Conservation (phyloP, 176 grass and related monocot genomes). For the Zoysia pacifica region DNA sequence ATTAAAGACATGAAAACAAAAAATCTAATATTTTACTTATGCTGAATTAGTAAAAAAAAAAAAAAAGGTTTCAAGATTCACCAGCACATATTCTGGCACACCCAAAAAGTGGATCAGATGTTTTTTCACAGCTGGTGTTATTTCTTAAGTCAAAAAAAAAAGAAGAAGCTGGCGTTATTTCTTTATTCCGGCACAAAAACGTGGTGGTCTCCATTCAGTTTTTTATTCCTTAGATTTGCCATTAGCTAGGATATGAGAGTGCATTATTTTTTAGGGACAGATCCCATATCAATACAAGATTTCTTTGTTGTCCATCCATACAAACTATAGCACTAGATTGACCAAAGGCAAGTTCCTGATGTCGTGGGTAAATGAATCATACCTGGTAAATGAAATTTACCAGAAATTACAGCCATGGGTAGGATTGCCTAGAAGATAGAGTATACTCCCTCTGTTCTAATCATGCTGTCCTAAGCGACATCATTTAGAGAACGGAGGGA, state of each 20-base stretch:
- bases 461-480: too few species aligned
- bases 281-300: neutral
- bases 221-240: neutral
- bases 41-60: conserved; percentile 11
- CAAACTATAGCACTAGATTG: neutral
- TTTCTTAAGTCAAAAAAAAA: neutral
- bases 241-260: neutral
- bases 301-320: conserved; percentile 5
- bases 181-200: neutral
- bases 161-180: neutral
- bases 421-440: neutral
- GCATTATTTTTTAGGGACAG: neutral
- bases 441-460: too few species aligned
- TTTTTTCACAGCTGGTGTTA: neutral
- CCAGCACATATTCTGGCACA: neutral
- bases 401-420: neutral
- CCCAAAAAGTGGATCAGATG: neutral
- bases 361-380: neutral
- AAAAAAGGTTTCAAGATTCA: neutral
- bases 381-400: neutral
- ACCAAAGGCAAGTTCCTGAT: neutral
- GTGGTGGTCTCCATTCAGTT: neutral
- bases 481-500: neutral
- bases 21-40: conserved; percentile 2
- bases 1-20: conserved; percentile 21